Percentiles rank a stretch among this genome's conserved stretches.
Conservation (phyloP, 768 basidiomycete genomes). For the Russula sp. region DNA sequence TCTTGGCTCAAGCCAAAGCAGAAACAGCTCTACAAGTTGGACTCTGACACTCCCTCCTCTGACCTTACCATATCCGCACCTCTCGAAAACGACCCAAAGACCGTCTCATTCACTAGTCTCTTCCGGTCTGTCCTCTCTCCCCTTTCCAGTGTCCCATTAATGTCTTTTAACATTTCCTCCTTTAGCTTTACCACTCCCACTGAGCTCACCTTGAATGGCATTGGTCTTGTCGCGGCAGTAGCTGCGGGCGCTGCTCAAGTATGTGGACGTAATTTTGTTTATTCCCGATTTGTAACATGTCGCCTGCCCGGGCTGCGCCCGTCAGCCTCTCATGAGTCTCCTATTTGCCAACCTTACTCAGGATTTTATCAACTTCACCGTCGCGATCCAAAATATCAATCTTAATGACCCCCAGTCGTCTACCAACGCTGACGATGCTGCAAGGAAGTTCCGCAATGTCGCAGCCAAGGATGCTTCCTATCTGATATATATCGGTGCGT, state of each 20-base stretch:
- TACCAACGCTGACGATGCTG: constrained; percentile 31
- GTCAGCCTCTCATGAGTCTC: constrained; percentile 65
- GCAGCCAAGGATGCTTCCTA: constrained; percentile 58
- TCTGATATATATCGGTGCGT: constrained; percentile 60
- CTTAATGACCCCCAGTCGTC: constrained; percentile 30
- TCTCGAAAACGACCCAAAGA: constrained; percentile 9
- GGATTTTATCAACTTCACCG: constrained; percentile 55
- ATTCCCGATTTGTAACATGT: background rate
- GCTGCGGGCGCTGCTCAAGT: constrained; percentile 77
- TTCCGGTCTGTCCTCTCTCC: constrained; percentile 21
- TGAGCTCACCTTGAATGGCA: constrained; percentile 58
- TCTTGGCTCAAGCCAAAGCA: constrained; percentile 14
- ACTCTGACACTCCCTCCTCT: background rate
- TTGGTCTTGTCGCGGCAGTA: constrained; percentile 64
- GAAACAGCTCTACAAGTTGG: too few species aligned
- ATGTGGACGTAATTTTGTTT: constrained; percentile 13
- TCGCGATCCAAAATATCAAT: constrained; percentile 26
- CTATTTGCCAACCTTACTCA: constrained; percentile 77
- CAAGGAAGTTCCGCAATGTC: constrained; percentile 43
- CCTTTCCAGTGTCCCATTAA: background rate
- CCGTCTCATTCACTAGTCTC: constrained; percentile 31
- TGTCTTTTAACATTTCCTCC: background rate
- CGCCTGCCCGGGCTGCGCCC: background rate
- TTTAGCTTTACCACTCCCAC: constrained; percentile 61
- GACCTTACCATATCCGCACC: background rate